Base-by-base conservation (phyloP, 106 monocot genomes). In the Apostasia ramifera region DNA sequence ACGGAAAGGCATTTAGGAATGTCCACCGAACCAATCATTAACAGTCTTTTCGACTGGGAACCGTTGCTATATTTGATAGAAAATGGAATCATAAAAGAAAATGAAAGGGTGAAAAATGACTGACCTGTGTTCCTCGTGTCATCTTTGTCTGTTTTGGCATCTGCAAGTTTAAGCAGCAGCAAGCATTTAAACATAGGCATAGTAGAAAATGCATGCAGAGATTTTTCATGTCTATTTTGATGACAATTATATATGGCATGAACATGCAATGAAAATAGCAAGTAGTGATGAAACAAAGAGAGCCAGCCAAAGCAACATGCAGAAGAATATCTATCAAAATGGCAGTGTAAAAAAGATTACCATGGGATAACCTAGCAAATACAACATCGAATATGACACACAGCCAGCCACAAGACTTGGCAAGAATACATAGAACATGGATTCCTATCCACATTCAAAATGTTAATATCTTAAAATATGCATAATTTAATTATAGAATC, bases 71-170 rank as follows among this genome's bases (percentile, higher is more conserved):
- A 26, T 26, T 26, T 26, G 26, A 26, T 26, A 26, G 26, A 26
- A 26, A 26, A 26, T 26, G 26, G 26, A 26, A 26, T 26, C 26
- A 26, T 26, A 26, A 26, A 4, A 46, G 70, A 72, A 42, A 71
- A 60, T 1, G 61, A 70, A 49, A 26, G 2, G 37, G 49, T 57
- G 70, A 11, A 59, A 68, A 55, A 39, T 58, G 3, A 14, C 78
- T 68, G 53, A 85, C 88, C 77, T 44, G 48, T 39, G 54, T 50
- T 89, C 72, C 51, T 82, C 2, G 51, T 39, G 67, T 89, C 85
- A 47, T 85, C 88, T 77, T 89, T 89, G 15, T 85, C 89, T 53
- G 65, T 63, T 80, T 89, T 85, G 51, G 59, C 74, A 73, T 89
- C 85, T 85, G 77, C 61, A 10, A 81, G 63, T 51, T 14, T 40